These are phyloP conservation scores for Suillus cothurnatus DNA, from an alignment of 768 basidiomycete genomes.

Conservation along the genomic window DNA sequence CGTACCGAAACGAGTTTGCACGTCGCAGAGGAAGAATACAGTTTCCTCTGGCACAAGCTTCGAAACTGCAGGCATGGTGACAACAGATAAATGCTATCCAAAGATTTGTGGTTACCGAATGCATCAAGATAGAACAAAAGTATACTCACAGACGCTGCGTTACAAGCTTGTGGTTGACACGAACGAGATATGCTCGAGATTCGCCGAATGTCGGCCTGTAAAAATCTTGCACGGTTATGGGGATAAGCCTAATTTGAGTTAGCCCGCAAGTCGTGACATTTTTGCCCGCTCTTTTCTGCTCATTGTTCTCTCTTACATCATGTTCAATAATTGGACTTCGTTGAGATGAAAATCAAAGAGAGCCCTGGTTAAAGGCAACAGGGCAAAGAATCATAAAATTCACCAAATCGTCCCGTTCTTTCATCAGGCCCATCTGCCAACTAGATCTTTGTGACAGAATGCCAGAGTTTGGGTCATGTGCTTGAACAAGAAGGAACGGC, in stretches of 20 bases:
- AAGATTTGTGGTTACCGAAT: neutral
- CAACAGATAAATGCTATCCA: neutral
- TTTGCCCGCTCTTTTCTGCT: neutral
- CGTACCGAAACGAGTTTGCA: constrained; percentile 77
- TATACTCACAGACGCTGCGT: neutral
- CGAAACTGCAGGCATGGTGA: constrained; percentile 29
- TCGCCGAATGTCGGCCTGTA: neutral
- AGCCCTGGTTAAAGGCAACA: neutral
- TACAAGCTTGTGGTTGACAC: neutral
- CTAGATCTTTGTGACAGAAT: neutral
- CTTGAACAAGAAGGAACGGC: neutral
- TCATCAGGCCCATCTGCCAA: neutral
- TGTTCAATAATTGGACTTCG: neutral
- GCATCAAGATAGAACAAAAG: neutral
- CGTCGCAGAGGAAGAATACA: constrained; percentile 81
- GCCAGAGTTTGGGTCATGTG: neutral
- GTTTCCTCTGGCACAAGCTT: constrained; percentile 43
- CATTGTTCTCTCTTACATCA: neutral
- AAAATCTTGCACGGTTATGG: neutral
- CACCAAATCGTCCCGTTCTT: neutral
- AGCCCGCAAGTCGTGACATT: neutral
- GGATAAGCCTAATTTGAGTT: neutral
- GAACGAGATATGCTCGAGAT: neutral
- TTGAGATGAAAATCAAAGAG: neutral
- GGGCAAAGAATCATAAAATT: neutral